Percentiles rank a stretch among this genome's conserved stretches.
These are phyloP conservation scores for Oidium heveae DNA, from an alignment of 2,329 filamentous ascomycete genomes.

Conservation along the genomic window DNA sequence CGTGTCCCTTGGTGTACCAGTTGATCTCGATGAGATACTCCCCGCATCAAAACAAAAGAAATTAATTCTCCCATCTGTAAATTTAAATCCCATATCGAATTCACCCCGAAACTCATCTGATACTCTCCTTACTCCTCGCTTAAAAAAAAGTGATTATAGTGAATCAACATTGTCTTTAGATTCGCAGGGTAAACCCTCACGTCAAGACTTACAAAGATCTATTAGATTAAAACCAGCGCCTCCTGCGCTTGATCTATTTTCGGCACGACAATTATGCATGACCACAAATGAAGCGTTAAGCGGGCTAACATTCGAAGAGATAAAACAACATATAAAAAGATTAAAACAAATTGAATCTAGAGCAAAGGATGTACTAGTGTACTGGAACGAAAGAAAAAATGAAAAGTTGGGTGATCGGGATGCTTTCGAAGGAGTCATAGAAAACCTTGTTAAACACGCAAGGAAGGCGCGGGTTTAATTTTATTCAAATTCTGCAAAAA, in stretches of 20 bases:
- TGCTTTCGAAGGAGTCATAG: conserved; percentile 87
- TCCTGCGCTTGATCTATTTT: conserved; percentile 55
- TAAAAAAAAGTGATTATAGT: conserved; percentile 19
- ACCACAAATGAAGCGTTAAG: conserved; percentile 64
- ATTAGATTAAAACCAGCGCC: conserved; percentile 35
- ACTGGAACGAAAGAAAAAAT: conserved; percentile 69
- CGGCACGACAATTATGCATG: conserved; percentile 51
- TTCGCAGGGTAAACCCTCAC: conserved; percentile 26
- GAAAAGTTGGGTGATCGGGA: conserved; percentile 77
- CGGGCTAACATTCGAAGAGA: conserved; percentile 55
- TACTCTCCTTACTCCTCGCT: conserved; percentile 15
- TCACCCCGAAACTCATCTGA: conserved; percentile 31
- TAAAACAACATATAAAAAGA: conserved; percentile 43
- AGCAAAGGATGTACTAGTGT: conserved; percentile 56
- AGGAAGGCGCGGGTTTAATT: conserved; percentile 52
- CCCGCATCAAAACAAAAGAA: conserved; percentile 97
- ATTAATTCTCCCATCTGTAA: conserved; percentile 65
- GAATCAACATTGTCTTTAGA: conserved; percentile 33
- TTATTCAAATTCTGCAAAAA: not conserved
- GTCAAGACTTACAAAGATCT: conserved; percentile 18
- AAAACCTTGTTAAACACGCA: conserved; percentile 82
- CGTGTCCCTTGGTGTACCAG: conserved; percentile 82
- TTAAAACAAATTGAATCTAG: conserved; percentile 44
- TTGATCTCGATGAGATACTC: conserved; percentile 91
- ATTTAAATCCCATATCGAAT: conserved; percentile 20